These are phyloP conservation scores for Leccinum rimulosum DNA, from an alignment of 768 basidiomycete species.

Conservation along the genomic window DNA sequence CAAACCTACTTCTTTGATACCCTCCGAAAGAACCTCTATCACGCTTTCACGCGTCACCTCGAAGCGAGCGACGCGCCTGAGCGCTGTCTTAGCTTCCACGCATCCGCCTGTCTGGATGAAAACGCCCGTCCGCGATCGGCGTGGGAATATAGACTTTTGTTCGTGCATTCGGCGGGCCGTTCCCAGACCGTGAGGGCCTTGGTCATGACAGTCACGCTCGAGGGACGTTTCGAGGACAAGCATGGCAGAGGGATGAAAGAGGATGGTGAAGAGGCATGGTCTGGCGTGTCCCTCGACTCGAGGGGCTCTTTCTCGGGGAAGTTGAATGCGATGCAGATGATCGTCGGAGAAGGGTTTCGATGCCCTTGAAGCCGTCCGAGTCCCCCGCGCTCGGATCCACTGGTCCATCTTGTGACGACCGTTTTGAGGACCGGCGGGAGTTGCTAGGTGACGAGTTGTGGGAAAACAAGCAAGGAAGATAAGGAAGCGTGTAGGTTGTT, in stretches of 20 bases:
- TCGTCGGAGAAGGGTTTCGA: slow-evolving; percentile 6
- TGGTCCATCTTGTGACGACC: background rate
- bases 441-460: background rate
- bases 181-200: background rate
- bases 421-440: background rate
- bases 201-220: slow-evolving; percentile 10
- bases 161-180: background rate
- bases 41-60: slow-evolving; percentile 4
- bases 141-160: slow-evolving; percentile 8
- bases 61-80: background rate
- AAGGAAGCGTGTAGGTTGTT: background rate
- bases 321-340: slow-evolving; percentile 4
- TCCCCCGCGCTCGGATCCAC: background rate
- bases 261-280: background rate
- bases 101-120: background rate
- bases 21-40: slow-evolving; percentile 2
- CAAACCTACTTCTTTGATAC: slow-evolving; percentile 4
- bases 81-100: background rate
- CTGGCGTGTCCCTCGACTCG: background rate
- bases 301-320: background rate
- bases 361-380: background rate
- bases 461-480: background rate
- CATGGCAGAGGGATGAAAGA: background rate
- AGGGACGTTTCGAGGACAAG: background rate
- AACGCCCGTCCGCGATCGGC: background rate